Conservation (phyloP, 2,329 filamentous ascomycete species). For the Pseudopithomyces chartarum region DNA sequence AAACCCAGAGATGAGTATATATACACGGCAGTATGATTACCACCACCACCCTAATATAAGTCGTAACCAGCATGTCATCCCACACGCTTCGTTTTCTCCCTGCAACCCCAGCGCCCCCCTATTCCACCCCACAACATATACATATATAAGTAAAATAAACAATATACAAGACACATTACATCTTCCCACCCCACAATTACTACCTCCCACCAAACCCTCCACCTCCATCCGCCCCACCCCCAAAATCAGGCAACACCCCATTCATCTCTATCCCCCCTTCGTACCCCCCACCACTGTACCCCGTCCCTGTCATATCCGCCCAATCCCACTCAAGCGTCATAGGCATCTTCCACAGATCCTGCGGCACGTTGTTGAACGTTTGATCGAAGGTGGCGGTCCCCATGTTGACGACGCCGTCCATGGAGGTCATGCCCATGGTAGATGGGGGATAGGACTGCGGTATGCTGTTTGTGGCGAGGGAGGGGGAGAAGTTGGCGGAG, state of each 20-base stretch:
- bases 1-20: too few relatives aligned
- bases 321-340: slow-evolving; percentile 95
- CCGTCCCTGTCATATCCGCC: slow-evolving; percentile 55
- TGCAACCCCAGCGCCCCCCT: too few relatives aligned
- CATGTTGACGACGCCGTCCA: slow-evolving; percentile 26
- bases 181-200: too few relatives aligned
- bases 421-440: slow-evolving; percentile 22
- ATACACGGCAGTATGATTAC: too few relatives aligned
- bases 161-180: too few relatives aligned
- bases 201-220: too few relatives aligned
- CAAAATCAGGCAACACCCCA: slow-evolving; percentile 42
- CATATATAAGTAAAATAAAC: too few relatives aligned
- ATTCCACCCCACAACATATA: too few relatives aligned
- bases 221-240: slow-evolving; percentile 25
- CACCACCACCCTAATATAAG: too few relatives aligned
- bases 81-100: too few relatives aligned
- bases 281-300: slow-evolving; percentile 38
- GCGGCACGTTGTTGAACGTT: slow-evolving; percentile 75
- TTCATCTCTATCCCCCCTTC: slow-evolving; percentile 47
- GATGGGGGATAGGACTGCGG: slow-evolving; percentile 17
- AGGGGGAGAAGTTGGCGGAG: slow-evolving; percentile 35
- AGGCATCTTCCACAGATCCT: slow-evolving; percentile 93
- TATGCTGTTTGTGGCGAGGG: slow-evolving; percentile 36
- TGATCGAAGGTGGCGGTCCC: slow-evolving; percentile 67
- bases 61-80: too few relatives aligned